Percentiles rank a stretch among this genome's conserved stretches.
phyloP scores from a whole-genome alignment of 1,284 basidiomycete species.

The Leccinum griseonigrum region DNA sequence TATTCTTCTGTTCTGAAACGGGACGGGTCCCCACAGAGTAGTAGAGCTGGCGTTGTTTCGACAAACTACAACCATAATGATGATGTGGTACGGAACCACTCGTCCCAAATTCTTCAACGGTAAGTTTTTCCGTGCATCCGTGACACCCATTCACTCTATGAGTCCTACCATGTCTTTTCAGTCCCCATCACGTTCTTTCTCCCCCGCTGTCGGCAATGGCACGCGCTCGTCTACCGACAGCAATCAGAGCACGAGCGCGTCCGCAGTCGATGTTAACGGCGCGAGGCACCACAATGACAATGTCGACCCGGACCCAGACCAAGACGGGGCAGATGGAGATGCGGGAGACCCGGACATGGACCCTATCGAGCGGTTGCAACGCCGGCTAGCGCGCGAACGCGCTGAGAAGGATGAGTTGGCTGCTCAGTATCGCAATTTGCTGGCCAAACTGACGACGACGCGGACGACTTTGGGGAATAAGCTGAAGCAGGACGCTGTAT shows the following conservation, averaged over 20 bases:
- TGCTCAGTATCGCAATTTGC: constrained; percentile 81
- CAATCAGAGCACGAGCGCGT: constrained; percentile 15
- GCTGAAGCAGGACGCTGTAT: constrained; percentile 92
- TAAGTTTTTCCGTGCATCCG: too few species aligned
- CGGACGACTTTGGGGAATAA: constrained; percentile 92
- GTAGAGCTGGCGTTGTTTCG: neutral
- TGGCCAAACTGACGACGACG: constrained; percentile 92
- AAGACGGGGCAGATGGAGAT: constrained; percentile 8
- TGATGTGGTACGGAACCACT: too few species aligned
- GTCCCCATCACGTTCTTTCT: constrained; percentile 22
- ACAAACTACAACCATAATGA: neutral
- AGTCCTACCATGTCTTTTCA: constrained; percentile 15
- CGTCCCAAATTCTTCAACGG: too few species aligned
- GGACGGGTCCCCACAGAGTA: neutral
- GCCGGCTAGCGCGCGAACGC: constrained; percentile 56
- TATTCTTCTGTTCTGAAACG: neutral
- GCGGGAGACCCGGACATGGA: constrained; percentile 31
- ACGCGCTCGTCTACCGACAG: constrained; percentile 30
- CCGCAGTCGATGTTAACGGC: constrained; percentile 11
- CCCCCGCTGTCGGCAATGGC: constrained; percentile 20
- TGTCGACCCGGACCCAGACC: constrained; percentile 3
- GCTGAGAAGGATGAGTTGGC: constrained; percentile 87
- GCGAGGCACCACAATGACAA: constrained; percentile 16
- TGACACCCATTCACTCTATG: too few species aligned
- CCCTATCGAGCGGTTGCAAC: constrained; percentile 52